Conservation (phyloP, 495 filamentous ascomycete species). For the Aspergillus baeticus region DNA sequence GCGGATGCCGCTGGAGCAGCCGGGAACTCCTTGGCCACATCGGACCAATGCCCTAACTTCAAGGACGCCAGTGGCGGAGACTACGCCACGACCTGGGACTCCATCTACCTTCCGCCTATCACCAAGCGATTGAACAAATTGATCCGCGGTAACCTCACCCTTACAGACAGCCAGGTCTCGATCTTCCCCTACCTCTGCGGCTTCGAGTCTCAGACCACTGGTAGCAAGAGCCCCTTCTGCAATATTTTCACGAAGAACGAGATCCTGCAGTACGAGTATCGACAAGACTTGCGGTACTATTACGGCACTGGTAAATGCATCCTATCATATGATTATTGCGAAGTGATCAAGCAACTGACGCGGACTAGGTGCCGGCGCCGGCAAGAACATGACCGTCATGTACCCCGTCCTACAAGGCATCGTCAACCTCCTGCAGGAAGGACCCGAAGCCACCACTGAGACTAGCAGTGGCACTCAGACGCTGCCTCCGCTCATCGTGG, state of each 20-base stretch:
- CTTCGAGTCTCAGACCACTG: conserved; percentile 59
- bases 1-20: conserved; percentile 41
- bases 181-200: conserved; percentile 61
- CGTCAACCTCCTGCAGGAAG: conserved; percentile 43
- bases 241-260: conserved; percentile 51
- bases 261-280: conserved; percentile 55
- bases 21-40: conserved; percentile 54
- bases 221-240: conserved; percentile 53
- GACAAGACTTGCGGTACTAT: conserved; percentile 59
- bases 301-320: conserved; percentile 37
- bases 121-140: conserved; percentile 46
- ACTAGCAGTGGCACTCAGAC: conserved; percentile 35
- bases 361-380: conserved; percentile 43
- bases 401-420: conserved; percentile 35
- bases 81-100: conserved; percentile 40
- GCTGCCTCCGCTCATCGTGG: conserved; percentile 48
- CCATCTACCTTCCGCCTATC: conserved; percentile 51
- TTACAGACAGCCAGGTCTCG: conserved; percentile 47
- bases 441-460: conserved; percentile 36
- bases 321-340: neutral
- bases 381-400: conserved; percentile 16
- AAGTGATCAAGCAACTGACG: neutral
- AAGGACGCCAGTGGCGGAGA: conserved; percentile 38
- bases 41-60: conserved; percentile 55
- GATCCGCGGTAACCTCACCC: conserved; percentile 47